Conservation (phyloP, 495 filamentous ascomycete genomes). For the Rhypophila decipiens region DNA sequence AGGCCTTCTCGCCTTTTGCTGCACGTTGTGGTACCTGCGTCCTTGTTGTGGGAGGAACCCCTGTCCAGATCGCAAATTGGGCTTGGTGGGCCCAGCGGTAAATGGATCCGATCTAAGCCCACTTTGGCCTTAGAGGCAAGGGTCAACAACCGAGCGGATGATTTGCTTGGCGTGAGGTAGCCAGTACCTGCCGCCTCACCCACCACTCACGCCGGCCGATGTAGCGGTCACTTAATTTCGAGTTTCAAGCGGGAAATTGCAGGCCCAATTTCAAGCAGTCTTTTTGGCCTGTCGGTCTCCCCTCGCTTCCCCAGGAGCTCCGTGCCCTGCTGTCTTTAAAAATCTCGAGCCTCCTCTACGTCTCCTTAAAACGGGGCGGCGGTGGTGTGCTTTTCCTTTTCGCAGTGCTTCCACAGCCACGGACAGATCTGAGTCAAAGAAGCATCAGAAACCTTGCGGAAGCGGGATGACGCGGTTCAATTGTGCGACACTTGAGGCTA, state of each 20-base stretch:
- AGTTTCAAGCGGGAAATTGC: conserved; percentile 23
- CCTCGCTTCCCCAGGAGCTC: background rate
- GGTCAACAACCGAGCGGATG: background rate
- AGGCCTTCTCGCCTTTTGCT: no score
- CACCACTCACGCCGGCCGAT: background rate
- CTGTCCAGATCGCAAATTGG: background rate
- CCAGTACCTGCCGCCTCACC: conserved; percentile 1
- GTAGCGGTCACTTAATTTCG: conserved; percentile 13
- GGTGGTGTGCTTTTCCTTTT: no score
- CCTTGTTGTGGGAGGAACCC: background rate
- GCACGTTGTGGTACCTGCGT: conserved; percentile 7
- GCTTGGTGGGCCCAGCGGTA: background rate
- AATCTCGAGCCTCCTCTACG: background rate
- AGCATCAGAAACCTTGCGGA: no score
- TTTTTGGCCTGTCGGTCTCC: background rate
- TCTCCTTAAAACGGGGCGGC: background rate
- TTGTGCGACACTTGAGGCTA: no score
- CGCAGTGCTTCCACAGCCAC: background rate
- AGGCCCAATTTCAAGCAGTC: conserved; percentile 20
- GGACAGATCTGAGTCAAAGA: background rate
- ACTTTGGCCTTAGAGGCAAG: background rate
- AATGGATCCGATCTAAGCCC: background rate
- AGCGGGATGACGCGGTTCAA: no score
- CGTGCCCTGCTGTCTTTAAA: background rate
- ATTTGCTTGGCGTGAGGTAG: conserved; percentile 3